phyloP scores from a whole-genome alignment of 345 rosid species.

The Populus deltoides region DNA sequence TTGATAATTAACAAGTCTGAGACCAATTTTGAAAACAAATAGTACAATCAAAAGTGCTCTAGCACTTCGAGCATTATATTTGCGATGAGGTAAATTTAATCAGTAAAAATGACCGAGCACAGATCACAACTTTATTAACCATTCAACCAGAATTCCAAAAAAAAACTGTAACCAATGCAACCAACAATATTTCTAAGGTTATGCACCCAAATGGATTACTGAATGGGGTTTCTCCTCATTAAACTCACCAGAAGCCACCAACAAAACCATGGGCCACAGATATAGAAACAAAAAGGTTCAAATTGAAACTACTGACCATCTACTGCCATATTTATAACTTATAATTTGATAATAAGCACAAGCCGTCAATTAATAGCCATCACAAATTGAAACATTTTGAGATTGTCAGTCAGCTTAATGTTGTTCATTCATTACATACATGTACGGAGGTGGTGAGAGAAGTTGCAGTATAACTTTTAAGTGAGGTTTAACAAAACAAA shows the following conservation, averaged over 20 bases:
- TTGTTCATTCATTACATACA: neutral
- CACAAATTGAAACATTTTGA: neutral
- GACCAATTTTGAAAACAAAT: neutral
- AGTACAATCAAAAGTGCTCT: neutral
- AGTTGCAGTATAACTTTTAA: neutral
- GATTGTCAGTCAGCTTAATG: neutral
- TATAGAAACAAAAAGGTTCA: neutral
- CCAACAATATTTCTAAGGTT: neutral
- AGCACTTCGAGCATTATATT: neutral
- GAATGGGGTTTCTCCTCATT: neutral
- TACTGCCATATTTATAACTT: neutral
- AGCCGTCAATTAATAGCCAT: neutral
- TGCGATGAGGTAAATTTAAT: neutral
- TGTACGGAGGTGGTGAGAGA: neutral
- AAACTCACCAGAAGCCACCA: neutral
- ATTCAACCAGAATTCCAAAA: neutral
- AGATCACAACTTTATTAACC: neutral
- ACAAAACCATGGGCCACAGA: neutral
- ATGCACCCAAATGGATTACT: neutral
- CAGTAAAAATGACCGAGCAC: neutral
- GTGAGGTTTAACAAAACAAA: neutral
- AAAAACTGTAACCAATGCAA: neutral
- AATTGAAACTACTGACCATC: neutral
- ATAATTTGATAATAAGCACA: neutral
- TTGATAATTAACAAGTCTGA: neutral